Conservation (phyloP, 164 flowering plant genomes). For the Houttuynia cordata region DNA sequence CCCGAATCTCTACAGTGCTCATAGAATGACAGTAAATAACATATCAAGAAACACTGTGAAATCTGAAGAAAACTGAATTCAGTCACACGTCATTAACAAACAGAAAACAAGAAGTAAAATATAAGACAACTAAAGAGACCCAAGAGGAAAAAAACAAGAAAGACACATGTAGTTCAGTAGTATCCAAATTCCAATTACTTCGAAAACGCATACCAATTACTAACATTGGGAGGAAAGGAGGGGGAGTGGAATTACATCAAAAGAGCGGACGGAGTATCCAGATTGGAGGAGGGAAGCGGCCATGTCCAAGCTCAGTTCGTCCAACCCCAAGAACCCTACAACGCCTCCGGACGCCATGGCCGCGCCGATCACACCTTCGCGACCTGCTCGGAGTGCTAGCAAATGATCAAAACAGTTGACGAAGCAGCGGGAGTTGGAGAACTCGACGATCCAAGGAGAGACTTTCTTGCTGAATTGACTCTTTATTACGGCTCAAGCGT, state of each 20-base stretch:
- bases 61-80: background rate
- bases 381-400: background rate
- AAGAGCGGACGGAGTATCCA: slow-evolving; percentile 61
- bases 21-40: background rate
- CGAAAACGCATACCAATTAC: too few relatives aligned
- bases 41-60: background rate
- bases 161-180: too few relatives aligned
- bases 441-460: too few relatives aligned
- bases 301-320: slow-evolving; percentile 50
- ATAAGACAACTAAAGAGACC: background rate
- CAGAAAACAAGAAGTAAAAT: background rate
- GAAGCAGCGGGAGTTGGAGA: too few relatives aligned
- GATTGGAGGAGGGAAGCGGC: slow-evolving; percentile 56
- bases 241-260: slow-evolving; percentile 33
- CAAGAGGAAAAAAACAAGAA: too few relatives aligned
- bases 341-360: slow-evolving; percentile 23
- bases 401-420: too few relatives aligned
- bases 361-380: slow-evolving; percentile 1
- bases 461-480: too few relatives aligned
- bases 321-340: slow-evolving; percentile 70
- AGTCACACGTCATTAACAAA: background rate
- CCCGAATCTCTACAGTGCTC: too few relatives aligned
- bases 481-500: too few relatives aligned
- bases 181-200: background rate
- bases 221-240: too few relatives aligned